A percentile compares a stretch with the other conserved stretches of the same genome.
phyloP scores from a whole-genome alignment of 306 rosid species.

The Quercus cerris region DNA sequence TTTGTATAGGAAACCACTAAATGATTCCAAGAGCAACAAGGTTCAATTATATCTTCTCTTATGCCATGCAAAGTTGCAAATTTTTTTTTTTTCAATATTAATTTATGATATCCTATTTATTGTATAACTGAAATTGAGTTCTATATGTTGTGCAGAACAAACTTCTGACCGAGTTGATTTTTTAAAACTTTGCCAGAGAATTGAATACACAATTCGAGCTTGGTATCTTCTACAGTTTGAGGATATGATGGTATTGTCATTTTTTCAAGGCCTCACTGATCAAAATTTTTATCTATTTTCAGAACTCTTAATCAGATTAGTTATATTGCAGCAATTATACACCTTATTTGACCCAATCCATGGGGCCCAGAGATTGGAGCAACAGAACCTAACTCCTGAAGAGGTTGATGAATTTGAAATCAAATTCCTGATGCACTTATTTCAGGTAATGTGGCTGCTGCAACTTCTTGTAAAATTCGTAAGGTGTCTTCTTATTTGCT shows the following conservation, averaged over 20 bases:
- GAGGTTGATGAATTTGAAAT: constrained; percentile 81
- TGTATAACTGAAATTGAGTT: no score
- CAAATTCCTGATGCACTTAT: constrained; percentile 68
- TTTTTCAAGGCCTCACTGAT: constrained; percentile 6
- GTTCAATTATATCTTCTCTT: no score
- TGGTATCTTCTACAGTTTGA: constrained; percentile 94
- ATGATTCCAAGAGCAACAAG: no score
- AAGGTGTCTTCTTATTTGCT: background rate
- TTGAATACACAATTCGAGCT: constrained; percentile 90
- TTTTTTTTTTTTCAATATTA: no score
- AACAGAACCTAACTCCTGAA: constrained; percentile 49
- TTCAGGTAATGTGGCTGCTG: constrained; percentile 54
- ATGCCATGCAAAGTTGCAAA: no score
- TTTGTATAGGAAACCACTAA: no score
- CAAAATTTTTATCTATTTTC: no score
- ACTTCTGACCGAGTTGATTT: constrained; percentile 75
- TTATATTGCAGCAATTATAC: constrained; percentile 81
- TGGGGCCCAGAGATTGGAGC: constrained; percentile 76
- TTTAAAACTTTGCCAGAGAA: constrained; percentile 81
- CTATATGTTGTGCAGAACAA: constrained; percentile 45
- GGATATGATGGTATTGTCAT: constrained; percentile 76
- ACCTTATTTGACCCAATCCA: constrained; percentile 80
- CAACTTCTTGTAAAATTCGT: background rate
- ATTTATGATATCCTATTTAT: no score
- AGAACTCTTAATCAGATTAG: background rate